These are phyloP conservation scores for Articulospora tetracladia DNA, from an alignment of 495 filamentous ascomycete genomes.

Conservation along the genomic window DNA sequence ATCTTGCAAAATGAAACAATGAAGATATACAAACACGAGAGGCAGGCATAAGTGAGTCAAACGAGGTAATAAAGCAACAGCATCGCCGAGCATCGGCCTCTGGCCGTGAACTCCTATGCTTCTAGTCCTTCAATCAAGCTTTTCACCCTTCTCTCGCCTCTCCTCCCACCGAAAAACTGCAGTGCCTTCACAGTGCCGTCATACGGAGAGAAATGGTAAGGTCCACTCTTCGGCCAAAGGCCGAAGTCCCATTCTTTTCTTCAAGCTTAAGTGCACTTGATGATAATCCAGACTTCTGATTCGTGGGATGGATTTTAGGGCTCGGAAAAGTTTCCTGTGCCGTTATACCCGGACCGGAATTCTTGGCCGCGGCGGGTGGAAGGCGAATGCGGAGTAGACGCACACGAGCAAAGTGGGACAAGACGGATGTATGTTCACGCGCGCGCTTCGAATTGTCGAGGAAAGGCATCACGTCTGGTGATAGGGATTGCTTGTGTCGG, in stretches of 20 bases:
- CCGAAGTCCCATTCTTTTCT: background rate
- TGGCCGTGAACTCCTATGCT: background rate
- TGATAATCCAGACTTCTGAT: background rate
- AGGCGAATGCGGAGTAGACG: background rate
- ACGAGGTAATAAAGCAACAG: background rate
- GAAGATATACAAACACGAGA: slow-evolving; percentile 12
- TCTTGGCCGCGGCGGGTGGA: background rate
- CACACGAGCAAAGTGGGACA: background rate
- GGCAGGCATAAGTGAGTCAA: slow-evolving; percentile 5
- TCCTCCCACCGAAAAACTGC: background rate
- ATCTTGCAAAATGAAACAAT: background rate
- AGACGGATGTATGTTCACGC: background rate
- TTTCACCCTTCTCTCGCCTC: background rate
- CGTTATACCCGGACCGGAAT: background rate
- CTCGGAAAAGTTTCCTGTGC: background rate
- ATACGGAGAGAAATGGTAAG: background rate
- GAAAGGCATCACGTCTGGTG: no score
- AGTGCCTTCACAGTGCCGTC: background rate
- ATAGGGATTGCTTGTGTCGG: no score
- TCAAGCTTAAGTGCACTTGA: background rate
- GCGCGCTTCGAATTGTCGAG: background rate
- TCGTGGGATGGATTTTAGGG: background rate
- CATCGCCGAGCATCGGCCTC: slow-evolving; percentile 2
- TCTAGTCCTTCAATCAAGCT: background rate
- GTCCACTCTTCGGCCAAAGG: background rate